Base-by-base conservation (phyloP, 352 stramenopile genomes). In the Albugo candida region DNA sequence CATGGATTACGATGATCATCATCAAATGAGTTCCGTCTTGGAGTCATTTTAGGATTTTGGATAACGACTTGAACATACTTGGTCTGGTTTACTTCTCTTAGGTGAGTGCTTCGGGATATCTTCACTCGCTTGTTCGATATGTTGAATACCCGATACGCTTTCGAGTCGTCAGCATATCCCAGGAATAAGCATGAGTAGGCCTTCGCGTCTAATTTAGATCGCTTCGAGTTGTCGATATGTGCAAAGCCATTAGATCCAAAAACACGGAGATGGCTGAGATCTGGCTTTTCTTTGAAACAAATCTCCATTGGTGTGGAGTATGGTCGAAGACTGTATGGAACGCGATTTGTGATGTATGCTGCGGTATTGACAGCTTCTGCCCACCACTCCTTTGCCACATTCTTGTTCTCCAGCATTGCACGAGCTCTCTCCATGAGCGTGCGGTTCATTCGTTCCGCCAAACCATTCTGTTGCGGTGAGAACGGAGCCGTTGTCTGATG, bases 161-260 rank as follows among this genome's bases (percentile, higher is more conserved):
- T 59, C 2, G 40, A 37, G 27, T n/a, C 13, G 12, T 50, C 14
- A 45, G 36, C 31, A 61, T n/a, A 60, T 13, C 53, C 60, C 27
- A 65, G 12, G 19, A 60, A 56, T 0, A 52, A 50, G 35, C 42
- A 63, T n/a, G 59, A 41, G 41, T 53, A 60, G 11, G 42, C 47
- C 17, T 61, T 55, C 2, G 45, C 27, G 21, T 60, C 46, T 2
- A 55, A 14, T 39, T 63, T 65, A 13, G 14, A 35, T 18, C 48
- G 48, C 39, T 52, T 52, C 14, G 27, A 20, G 2, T 55, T 38
- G 24, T 27, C 13, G 43, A 61, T 46, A 38, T 58, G 47, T 18
- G 49, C 54, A 16, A 46, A 60, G 13, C 49, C 54, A 20, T 17
- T 11, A 16, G 54, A 48, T 10, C 48, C 36, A 24, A 56, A 56